Base-by-base conservation (phyloP, 306 rosid genomes). In the Lithocarpus polystachyus region DNA sequence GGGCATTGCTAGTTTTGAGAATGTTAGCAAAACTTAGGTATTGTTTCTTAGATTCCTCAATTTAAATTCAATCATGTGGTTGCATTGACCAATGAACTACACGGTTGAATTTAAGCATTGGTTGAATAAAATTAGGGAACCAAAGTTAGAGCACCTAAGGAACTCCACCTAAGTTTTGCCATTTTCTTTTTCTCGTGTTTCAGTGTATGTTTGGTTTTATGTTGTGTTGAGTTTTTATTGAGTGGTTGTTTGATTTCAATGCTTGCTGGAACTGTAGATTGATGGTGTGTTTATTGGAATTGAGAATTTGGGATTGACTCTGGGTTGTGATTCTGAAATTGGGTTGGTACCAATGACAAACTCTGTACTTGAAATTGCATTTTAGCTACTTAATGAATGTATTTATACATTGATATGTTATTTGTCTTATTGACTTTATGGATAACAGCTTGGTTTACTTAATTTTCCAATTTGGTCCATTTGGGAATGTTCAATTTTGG, bases 401-500 rank as follows among this genome's bases (percentile, higher is more conserved):
- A 17, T 75, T 20, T 71, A 37, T 60, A 61, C 43, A 67, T 57
- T 71, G 24, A 61, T 54, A 51, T 83, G 81, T 59, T 76, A 19
- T 77, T 28, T 84, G 48, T 73, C 35, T 52, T 75, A 68, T 73
- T 68, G 68, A 40, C 74, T 77, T 14, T 20, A 24, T 48, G 5
- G 17, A 13, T 68, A 22, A 17, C 65, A 57, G 77, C 60, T 60
- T 31, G 74, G 72, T 43, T 79, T 9, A 55, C 71, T 35, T 67
- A 70, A 20, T 10, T 14, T 64, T 52, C 40, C 56, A 20, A 45
- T 56, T 71, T 28, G 56, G 68, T 75, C 52, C 68, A 56, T 81
- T 56, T 84, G 79, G 64, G 53, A 33, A 52, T 62, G 35, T 67
- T 73, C 57, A 70, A 43, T 70, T 77, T 76, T 71, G 79, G 87